Evolutionary conservation across 2,329 filamentous ascomycete genomes (phyloP), one percentile per base, ranked within the genome.

Genomic region (Dactylellina haptotyla): DNA sequence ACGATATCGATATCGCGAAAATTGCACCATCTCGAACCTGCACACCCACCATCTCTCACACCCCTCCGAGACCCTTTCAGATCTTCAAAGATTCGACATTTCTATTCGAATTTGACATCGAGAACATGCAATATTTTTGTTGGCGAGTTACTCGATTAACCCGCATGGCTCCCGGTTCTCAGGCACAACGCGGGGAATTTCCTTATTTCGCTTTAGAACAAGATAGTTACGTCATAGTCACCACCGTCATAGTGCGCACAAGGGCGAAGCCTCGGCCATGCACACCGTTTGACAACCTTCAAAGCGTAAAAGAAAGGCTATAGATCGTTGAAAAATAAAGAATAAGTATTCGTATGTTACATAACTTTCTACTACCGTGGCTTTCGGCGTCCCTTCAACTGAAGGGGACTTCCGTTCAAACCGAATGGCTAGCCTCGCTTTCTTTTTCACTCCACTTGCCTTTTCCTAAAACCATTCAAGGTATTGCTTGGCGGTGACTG

Each of bases 1-100:
- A 51, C 63, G 63, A 53, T 67, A 67, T 67, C 63, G 63, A 67
- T 67, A 67, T 67, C 63, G 63, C 43, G 67, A 53, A 39, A 72
- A 72, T 72, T 57, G 59, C 67, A 72, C 67, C 58, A 65, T 72
- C 45, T 48, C 18, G 23, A 50, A 32, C 25, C 43, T 18, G 32
- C 43, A 39, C 62, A 51, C 53, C 39, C 46, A 45, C n/a, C n/a
- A n/a, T n/a, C 8, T 45, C 41, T 4, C 5, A 20, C 16, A 4
- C 37, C 41, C n/a, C n/a, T n/a, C n/a, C 18, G 41, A 45, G 8
- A 41, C 23, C 14, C 25, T 34, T 10, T n/a, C 20, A 1, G 48
- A 51, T 30, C 18, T 34, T 23, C 26, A 16, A 16, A 51, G 23
- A 51, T 51, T 20, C 16, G 25, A 51, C 41, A 23, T 46, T 23